Conservation (phyloP, 1,284 basidiomycete species). For the Cutaneotrichosporon cutaneum region DNA sequence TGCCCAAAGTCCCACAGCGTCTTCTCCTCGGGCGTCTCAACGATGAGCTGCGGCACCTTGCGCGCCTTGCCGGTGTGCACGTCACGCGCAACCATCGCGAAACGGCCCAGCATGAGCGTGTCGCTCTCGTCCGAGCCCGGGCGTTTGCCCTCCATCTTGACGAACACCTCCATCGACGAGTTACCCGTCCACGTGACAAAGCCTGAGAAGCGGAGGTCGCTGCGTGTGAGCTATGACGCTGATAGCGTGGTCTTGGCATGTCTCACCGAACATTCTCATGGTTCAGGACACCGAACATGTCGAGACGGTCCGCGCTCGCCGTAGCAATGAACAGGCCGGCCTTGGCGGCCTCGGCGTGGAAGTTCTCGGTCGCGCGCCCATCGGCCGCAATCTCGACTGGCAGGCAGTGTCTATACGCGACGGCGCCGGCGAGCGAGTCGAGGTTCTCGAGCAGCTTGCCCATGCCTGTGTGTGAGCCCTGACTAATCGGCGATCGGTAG, state of each 20-base stretch:
- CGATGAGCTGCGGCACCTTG: conserved; percentile 64
- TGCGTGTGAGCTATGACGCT: background rate
- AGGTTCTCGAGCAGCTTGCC: conserved; percentile 58
- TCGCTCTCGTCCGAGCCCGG: conserved; percentile 60
- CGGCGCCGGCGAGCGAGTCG: conserved; percentile 76
- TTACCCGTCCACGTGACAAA: conserved; percentile 75
- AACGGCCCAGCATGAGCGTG: conserved; percentile 57
- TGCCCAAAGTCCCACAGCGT: conserved; percentile 66
- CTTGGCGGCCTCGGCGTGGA: conserved; percentile 60
- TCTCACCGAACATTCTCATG: conserved; percentile 8
- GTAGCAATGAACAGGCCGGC: conserved; percentile 77
- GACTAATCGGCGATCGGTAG: background rate
- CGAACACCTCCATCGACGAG: conserved; percentile 76
- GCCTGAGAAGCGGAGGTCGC: conserved; percentile 68
- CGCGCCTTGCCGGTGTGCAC: conserved; percentile 65
- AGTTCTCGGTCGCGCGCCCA: conserved; percentile 33
- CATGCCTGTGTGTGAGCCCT: conserved; percentile 39
- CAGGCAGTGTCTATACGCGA: conserved; percentile 76
- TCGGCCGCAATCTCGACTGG: conserved; percentile 18
- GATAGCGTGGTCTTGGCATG: background rate
- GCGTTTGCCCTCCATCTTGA: conserved; percentile 70
- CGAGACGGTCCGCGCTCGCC: conserved; percentile 68
- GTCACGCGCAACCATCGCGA: conserved; percentile 80
- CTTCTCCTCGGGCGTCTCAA: conserved; percentile 64
- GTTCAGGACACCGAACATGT: conserved; percentile 50